A percentile compares a stretch with the other conserved stretches of the same genome.
Conservation (phyloP, 768 basidiomycete genomes). For the Pisolithus sp. region DNA sequence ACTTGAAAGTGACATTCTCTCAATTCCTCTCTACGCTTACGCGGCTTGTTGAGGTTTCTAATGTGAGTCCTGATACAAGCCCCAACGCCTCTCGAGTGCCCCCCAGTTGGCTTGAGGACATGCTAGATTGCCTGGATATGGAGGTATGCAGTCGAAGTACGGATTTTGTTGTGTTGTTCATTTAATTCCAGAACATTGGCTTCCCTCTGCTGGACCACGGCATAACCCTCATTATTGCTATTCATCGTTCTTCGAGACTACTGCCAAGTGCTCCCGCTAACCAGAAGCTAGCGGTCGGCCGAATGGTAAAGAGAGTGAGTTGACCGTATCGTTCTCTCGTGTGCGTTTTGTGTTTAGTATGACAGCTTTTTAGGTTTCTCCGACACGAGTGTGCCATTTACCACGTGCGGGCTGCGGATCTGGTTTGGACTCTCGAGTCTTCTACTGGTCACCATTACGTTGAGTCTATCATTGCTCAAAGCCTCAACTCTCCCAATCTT, state of each 20-base stretch:
- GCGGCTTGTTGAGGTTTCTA: conserved; percentile 41
- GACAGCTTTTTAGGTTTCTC: conserved; percentile 69
- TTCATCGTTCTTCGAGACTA: conserved; percentile 47
- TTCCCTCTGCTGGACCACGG: conserved; percentile 66
- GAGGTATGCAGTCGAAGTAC: conserved; percentile 36
- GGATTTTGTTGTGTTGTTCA: conserved; percentile 7
- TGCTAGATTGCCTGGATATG: conserved; percentile 49
- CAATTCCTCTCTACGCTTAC: conserved; percentile 46
- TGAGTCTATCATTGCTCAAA: conserved; percentile 73
- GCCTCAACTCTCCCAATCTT: conserved; percentile 52
- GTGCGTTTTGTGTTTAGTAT: conserved; percentile 4
- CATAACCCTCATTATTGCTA: conserved; percentile 47
- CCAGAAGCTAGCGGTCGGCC: conserved; percentile 46
- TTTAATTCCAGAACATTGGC: conserved; percentile 40
- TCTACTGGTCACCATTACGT: conserved; percentile 53
- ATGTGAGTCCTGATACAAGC: conserved; percentile 24
- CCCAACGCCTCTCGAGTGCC: conserved; percentile 53
- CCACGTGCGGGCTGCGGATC: conserved; percentile 72
- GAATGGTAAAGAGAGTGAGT: conserved; percentile 50
- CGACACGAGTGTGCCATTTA: conserved; percentile 58
- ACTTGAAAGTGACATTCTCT: conserved; percentile 47
- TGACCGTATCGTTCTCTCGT: background rate
- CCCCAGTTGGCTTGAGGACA: conserved; percentile 48
- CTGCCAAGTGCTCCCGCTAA: conserved; percentile 51
- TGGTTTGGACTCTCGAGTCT: conserved; percentile 76